phyloP scores from a whole-genome alignment of 192 early-diverging fungal genomes.

The Entophlyctis luteolus region DNA sequence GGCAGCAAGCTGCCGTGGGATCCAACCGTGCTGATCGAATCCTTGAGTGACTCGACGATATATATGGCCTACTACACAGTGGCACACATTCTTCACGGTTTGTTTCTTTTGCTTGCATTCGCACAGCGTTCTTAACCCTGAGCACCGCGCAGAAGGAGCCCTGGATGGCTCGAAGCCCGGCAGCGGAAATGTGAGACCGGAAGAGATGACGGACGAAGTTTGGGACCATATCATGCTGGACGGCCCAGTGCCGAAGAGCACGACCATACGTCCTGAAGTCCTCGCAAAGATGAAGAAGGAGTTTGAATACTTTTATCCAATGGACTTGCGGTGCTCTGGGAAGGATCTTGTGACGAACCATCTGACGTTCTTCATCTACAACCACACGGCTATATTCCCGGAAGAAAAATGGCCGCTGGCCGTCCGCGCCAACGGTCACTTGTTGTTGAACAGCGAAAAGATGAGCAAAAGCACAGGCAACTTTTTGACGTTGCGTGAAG shows the following conservation, averaged over 20 bases:
- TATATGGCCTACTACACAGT: conserved; percentile 99
- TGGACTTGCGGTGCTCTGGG: conserved; percentile 92
- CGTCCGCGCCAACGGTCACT: conserved; percentile 89
- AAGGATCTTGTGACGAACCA: conserved; percentile 99
- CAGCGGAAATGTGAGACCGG: conserved; percentile 68
- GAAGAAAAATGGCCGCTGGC: conserved; percentile 81
- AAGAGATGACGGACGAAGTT: conserved; percentile 86
- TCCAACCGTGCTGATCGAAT: conserved; percentile 86
- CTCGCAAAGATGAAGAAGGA: conserved; percentile 79
- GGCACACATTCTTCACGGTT: conserved; percentile 80
- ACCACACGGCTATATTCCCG: conserved; percentile 94
- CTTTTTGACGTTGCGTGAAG: conserved; percentile 80
- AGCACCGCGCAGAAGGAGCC: conserved; percentile 47
- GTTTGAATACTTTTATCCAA: conserved; percentile 96
- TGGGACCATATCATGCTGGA: conserved; percentile 89
- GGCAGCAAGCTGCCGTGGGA: conserved; percentile 95
- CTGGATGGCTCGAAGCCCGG: conserved; percentile 79
- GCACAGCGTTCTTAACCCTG: not conserved
- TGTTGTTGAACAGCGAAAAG: conserved; percentile 92
- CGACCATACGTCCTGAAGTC: conserved; percentile 59
- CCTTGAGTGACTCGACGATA: conserved; percentile 95
- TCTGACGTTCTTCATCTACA: conserved; percentile 94
- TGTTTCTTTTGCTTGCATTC: not conserved
- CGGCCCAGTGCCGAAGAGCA: conserved; percentile 54
- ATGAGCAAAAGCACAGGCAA: conserved; percentile 99